Base-by-base conservation (phyloP, 805 yeast genomes). In the Clavispora phyllophila region DNA sequence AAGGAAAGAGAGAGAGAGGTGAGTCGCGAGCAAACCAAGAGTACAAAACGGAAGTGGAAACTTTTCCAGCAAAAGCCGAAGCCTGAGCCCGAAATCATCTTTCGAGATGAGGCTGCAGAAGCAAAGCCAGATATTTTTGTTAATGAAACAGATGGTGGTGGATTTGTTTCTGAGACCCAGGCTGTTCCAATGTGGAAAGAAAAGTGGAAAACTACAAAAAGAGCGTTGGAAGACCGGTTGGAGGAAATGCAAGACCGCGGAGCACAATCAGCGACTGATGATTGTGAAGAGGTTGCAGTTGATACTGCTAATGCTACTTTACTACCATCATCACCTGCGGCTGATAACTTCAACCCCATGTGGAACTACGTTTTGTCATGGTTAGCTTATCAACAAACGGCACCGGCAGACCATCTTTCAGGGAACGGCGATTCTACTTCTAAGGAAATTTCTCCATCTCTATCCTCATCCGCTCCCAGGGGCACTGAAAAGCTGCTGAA, bases 281-380 rank as follows among this genome's bases (percentile, higher is more conserved):
- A 7, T 9, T 17, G 12, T 10, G 20, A 29, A 29, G 33, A 29
- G 10, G 20, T 29, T 15, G 33, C 4, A 10, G 20, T 17, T 8
- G 33, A 29, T 29, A 25, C 39, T 15, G 15, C 32, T 5, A 17
- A 22, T 4, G 42, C 25, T 4, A 26, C 33, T 18, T 14, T 40
- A 2, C 51, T 47, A 7, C 50, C 52, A 12, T 9, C 31, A 13
- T n/a, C 17, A 6, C 9, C 31, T 3, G 4, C 15, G 15, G 46
- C 51, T 25, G 60, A 61, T 6, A 47, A 63, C 13, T 67, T 66
- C 41, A 60, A 60, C 41, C 72, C 72, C 3, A 42, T 56, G 9
- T 69, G 74, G 74, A 61, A 60, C 39, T 63, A 61, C 43, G 24
- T 67, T 14, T 54, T 68, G 18, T 63, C 71, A 9, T 66, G 68